Conservation (phyloP, 2,329 filamentous ascomycete species). For the Trichothecium roseum region DNA sequence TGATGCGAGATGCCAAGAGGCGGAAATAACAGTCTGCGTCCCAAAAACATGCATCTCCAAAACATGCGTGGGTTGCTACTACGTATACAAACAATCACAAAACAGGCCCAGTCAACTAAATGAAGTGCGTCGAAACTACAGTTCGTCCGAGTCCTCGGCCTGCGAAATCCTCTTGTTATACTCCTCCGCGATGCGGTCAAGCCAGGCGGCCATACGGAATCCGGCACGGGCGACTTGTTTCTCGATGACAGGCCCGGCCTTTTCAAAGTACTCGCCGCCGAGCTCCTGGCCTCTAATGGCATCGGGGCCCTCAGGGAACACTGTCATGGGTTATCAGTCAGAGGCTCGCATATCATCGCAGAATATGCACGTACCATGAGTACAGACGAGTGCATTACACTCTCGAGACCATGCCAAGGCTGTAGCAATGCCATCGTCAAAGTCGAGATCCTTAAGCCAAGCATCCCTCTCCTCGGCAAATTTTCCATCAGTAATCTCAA, state of each 20-base stretch:
- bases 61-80: too few species aligned
- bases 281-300: conserved; percentile 51
- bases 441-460: conserved; percentile 49
- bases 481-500: conserved; percentile 44
- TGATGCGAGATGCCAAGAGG: too few species aligned
- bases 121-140: conserved; percentile 10
- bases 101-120: too few species aligned
- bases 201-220: conserved; percentile 56
- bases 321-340: conserved; percentile 22
- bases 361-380: conserved; percentile 35
- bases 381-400: conserved; percentile 52
- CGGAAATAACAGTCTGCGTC: too few species aligned
- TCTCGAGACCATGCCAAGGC: conserved; percentile 55
- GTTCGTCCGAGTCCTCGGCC: conserved; percentile 12
- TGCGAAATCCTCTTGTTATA: conserved; percentile 8
- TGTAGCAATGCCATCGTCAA: conserved; percentile 42
- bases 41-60: too few species aligned
- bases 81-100: too few species aligned
- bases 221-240: conserved; percentile 58
- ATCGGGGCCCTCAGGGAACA: conserved; percentile 49
- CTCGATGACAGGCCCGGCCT: conserved; percentile 54
- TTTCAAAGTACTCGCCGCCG: conserved; percentile 51
- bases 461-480: conserved; percentile 35
- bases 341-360: conserved; percentile 1
- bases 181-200: conserved; percentile 48